Evolutionary conservation across 257 asterid species (phyloP), one percentile per base, ranked within the genome.

Genomic region (Nicotiana sylvestris): DNA sequence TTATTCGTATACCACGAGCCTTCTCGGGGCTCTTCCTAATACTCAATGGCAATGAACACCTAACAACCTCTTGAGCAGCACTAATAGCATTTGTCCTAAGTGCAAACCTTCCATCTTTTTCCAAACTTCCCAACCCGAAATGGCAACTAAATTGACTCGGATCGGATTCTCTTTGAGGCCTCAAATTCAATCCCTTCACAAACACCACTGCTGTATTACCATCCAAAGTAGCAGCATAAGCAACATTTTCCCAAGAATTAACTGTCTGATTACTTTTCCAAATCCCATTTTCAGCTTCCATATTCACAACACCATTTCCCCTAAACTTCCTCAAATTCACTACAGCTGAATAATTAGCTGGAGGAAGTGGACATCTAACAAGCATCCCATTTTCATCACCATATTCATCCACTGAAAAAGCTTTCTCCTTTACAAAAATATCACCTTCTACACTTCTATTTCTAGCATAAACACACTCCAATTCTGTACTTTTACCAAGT

Each of bases 21-120:
- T 88, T 88, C 66, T 83, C 84, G 0, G 90, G 90, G 6, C n/a
- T 86, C 13, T 77, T 83, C 81, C 70, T 69, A 77, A 96, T 82
- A 77, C 88, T 90, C 29, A 49, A 84, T 6, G 99, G 98, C 86
- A 96, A 84, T 6, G 65, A 78, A 84, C 99, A 96, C 85, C 99
- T 90, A 55, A 94, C 92, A 67, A 96, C 92, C 81, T 96, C 99
- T 55, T 96, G 99, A 43, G 99, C 98, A 58, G 98, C 99, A 2
- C 92, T 84, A 43, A 96, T 77, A 17, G 99, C 99, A 84, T 82
- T 92, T 0, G 97, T 91, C 6, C 85, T 85, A 70, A 89, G 77
- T 87, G 83, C 53, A 65, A 86, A 82, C 21, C 81, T 72, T 55
- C 80, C 83, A 9, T 84, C 83, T 16, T 11, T 86, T 30, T 77